Base-by-base conservation (phyloP, 306 rosid species). In the Dicorynia guianensis region DNA sequence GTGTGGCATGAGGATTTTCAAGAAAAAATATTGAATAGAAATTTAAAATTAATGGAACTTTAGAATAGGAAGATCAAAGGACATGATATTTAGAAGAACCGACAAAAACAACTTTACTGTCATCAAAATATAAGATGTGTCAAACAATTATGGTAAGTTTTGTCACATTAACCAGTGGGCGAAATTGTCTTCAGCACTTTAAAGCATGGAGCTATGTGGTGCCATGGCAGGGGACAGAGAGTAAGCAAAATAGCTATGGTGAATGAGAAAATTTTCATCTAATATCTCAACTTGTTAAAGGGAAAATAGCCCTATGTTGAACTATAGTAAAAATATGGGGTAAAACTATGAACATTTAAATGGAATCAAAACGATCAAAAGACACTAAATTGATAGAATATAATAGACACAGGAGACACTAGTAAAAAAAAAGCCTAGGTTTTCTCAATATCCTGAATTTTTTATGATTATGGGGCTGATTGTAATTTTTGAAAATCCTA, bases 91-190 rank as follows among this genome's bases (percentile, higher is more conserved):
- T 20, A 15, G 46, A 66, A 73, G 40, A 72, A 44, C 47, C 65
- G 56, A 39, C 69, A 30, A 9, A 38, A 56, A 79, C 67, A 62
- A 60, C 6, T 63, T 3, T 42, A 46, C 10, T 36, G 38, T 63
- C 67, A 44, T 46, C 34, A 47, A 25, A 52, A 78, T 18, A 15
- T 50, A 63, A 52, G 53, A 71, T 53, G 18, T 43, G 8, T 35
- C 49, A 50, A 78, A 78, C 34, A 77, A 50, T 17, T 63, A 44
- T 63, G 44, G 17, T 62, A 35, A 18, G 35, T 47, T 71, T 63
- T 9, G n/a, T 42, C 13, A 8, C 18, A 57, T 52, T 18, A 52
- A 70, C 76, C n/a, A 43, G 72, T 61, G 50, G 60, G 12, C 34
- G 53, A 61, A 61, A 78, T 12, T 18, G 33, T 61, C 25, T 8